Evolutionary conservation across 2,329 filamentous ascomycete species (phyloP).

Genomic region (Didymella glomerata): DNA sequence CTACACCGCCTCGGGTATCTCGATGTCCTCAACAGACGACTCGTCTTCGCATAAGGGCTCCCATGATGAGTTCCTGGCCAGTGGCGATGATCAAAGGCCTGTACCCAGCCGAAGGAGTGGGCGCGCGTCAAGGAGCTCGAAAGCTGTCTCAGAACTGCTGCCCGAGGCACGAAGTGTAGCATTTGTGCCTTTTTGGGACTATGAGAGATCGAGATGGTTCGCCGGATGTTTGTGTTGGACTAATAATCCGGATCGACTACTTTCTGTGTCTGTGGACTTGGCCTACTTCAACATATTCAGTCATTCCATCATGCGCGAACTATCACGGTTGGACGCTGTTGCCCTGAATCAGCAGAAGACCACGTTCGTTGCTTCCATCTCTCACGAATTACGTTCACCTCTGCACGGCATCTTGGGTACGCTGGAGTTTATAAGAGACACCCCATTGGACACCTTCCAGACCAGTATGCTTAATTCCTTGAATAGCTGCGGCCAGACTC

Average conservation of each 20-base stretch:
- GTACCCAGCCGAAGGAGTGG: background rate
- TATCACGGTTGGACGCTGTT: constrained; percentile 62
- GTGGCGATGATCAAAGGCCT: background rate
- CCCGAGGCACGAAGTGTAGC: constrained; percentile 47
- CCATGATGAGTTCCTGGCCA: background rate
- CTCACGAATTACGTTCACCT: constrained; percentile 62
- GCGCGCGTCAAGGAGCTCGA: constrained; percentile 39
- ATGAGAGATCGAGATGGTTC: constrained; percentile 48
- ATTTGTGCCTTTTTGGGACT: constrained; percentile 53
- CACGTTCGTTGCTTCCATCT: constrained; percentile 62
- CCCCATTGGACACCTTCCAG: constrained; percentile 50
- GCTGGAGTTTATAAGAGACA: constrained; percentile 60
- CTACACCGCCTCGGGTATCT: constrained; percentile 25
- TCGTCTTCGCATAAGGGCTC: constrained; percentile 12
- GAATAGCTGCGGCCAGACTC: constrained; percentile 56
- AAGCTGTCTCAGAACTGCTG: constrained; percentile 63
- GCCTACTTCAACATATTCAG: constrained; percentile 50
- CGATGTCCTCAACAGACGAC: constrained; percentile 35
- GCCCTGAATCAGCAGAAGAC: constrained; percentile 57
- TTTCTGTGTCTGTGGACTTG: constrained; percentile 43
- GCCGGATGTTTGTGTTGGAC: constrained; percentile 50
- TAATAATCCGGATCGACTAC: constrained; percentile 38
- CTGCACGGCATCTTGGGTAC: constrained; percentile 52
- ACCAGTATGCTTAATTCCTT: constrained; percentile 58
- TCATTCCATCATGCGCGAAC: constrained; percentile 65